A percentile compares a stretch with the other conserved stretches of the same genome.
phyloP scores from a whole-genome alignment of 148 eudicot genomes.

The Persicaria tinctoria region DNA sequence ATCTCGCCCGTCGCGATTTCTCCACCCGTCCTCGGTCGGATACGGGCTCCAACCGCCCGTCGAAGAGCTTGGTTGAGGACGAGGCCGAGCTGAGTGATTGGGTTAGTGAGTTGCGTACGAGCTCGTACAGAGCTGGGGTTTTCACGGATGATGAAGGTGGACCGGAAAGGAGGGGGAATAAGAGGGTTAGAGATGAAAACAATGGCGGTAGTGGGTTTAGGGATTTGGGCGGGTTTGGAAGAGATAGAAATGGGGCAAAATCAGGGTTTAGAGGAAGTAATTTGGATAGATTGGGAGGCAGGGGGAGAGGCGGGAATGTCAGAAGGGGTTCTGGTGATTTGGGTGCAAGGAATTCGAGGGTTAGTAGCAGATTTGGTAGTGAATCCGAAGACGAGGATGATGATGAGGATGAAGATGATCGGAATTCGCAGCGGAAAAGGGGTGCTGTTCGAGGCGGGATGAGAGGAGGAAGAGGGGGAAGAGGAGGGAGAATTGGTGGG shows the following conservation, averaged over 20 bases:
- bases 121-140: constrained; percentile 34
- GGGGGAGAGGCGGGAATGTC: constrained; percentile 6
- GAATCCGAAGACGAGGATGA: constrained; percentile 16
- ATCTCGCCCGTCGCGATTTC: constrained; percentile 18
- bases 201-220: constrained; percentile 9
- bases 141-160: constrained; percentile 40
- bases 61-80: constrained; percentile 73
- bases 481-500: constrained; percentile 10
- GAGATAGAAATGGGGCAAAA: constrained; percentile 20
- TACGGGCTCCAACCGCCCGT: constrained; percentile 19
- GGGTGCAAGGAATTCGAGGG: constrained; percentile 11
- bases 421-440: constrained; percentile 8
- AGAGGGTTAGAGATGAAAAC: constrained; percentile 18
- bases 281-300: constrained; percentile 8
- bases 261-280: constrained; percentile 14
- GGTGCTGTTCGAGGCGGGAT: constrained; percentile 1
- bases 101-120: constrained; percentile 68
- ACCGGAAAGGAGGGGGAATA: constrained; percentile 15
- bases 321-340: constrained; percentile 3
- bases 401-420: constrained; percentile 17
- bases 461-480: constrained; percentile 12
- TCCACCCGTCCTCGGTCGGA: constrained; percentile 35
- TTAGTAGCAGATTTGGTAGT: constrained; percentile 13
- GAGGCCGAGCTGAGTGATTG: constrained; percentile 75
- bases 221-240: constrained; percentile 13